phyloP scores from a whole-genome alignment of 306 rosid species.

The Trifolium pratense region DNA sequence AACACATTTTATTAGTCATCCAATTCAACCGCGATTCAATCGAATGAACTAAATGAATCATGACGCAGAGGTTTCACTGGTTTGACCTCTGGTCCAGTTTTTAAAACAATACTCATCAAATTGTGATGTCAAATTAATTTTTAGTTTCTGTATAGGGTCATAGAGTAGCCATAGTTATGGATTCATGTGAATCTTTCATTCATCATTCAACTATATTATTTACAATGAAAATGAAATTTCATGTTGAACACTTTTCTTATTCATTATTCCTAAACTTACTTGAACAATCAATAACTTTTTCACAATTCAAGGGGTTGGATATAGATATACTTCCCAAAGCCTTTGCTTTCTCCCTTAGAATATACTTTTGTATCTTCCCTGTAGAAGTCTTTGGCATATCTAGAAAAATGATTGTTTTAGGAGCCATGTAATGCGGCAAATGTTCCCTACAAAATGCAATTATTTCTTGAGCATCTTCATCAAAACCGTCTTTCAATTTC shows the following conservation, averaged over 20 bases:
- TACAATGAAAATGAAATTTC: not conserved
- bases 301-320: not conserved
- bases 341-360: constrained; percentile 70
- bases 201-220: not conserved
- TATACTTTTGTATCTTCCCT: constrained; percentile 75
- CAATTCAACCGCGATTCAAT: no score
- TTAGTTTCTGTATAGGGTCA: not conserved
- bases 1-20: no score
- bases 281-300: constrained; percentile 6
- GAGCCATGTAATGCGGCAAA: constrained; percentile 85
- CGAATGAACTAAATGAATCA: not conserved
- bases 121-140: not conserved
- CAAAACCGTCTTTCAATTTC: constrained; percentile 60
- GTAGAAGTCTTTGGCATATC: constrained; percentile 81
- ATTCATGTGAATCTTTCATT: constrained; percentile 16
- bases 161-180: not conserved
- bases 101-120: no score
- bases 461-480: constrained; percentile 51
- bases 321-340: constrained; percentile 58
- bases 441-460: constrained; percentile 59
- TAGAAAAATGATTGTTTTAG: constrained; percentile 60
- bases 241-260: not conserved
- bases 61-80: no score
- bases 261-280: constrained; percentile 14
- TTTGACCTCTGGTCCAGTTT: no score